Conservation (phyloP, 2,329 filamentous ascomycete genomes). For the Spiromastix sp. region DNA sequence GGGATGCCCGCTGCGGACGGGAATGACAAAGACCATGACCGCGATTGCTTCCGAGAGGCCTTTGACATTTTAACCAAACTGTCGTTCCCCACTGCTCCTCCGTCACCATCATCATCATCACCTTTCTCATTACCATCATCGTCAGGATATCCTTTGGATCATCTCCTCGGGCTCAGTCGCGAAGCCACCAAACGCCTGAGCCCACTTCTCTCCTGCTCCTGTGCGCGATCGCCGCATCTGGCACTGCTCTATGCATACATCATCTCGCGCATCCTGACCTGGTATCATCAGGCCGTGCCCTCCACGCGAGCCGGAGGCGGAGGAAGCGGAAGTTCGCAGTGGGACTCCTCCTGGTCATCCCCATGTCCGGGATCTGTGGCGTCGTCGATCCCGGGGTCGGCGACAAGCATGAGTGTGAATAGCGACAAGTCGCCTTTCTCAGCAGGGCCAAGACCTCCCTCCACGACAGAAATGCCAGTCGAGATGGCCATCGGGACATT, state of each 20-base stretch:
- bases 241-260: slow-evolving; percentile 18
- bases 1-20: background rate
- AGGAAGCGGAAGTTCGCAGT: too few relatives aligned
- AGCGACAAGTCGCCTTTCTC: too few relatives aligned
- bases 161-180: slow-evolving; percentile 16
- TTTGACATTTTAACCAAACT: slow-evolving; percentile 8
- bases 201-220: slow-evolving; percentile 15
- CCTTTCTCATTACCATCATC: background rate
- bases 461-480: slow-evolving; percentile 7
- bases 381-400: too few relatives aligned
- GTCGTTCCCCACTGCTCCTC: background rate
- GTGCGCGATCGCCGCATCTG: slow-evolving; percentile 13
- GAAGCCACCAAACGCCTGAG: slow-evolving; percentile 16
- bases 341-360: too few relatives aligned
- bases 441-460: too few relatives aligned
- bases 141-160: slow-evolving; percentile 13
- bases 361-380: too few relatives aligned
- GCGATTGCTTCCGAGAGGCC: slow-evolving; percentile 10
- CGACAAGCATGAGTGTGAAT: too few relatives aligned
- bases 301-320: slow-evolving; percentile 7
- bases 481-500: slow-evolving; percentile 16
- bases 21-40: slow-evolving; percentile 6
- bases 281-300: slow-evolving; percentile 16
- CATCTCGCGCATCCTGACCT: slow-evolving; percentile 15
- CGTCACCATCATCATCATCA: slow-evolving; percentile 1